phyloP scores from a whole-genome alignment of 2,329 filamentous ascomycete species.

The Metarhizium rileyi region DNA sequence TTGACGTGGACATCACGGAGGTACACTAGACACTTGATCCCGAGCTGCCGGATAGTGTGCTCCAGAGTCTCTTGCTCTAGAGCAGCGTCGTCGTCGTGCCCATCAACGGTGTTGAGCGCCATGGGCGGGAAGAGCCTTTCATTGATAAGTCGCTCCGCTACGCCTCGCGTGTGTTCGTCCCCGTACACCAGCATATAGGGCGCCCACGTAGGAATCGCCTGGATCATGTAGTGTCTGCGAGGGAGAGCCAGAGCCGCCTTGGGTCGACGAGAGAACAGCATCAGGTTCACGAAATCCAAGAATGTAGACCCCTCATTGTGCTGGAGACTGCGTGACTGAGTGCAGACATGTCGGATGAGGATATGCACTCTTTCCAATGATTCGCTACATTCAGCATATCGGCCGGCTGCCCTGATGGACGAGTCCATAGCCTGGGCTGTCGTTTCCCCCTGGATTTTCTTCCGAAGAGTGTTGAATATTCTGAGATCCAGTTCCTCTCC shows the following conservation, averaged over 20 bases:
- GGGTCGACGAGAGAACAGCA: constrained; percentile 18
- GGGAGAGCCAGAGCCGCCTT: constrained; percentile 14
- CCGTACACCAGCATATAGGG: constrained; percentile 39
- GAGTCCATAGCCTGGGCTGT: constrained; percentile 36
- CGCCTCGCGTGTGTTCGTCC: constrained; percentile 30
- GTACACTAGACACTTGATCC: constrained; percentile 34
- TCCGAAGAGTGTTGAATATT: constrained; percentile 43
- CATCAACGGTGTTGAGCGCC: constrained; percentile 11
- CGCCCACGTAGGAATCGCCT: constrained; percentile 34
- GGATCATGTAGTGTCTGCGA: constrained; percentile 15
- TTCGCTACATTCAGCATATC: constrained; percentile 39
- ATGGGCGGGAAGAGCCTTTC: constrained; percentile 30
- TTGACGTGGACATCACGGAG: constrained; percentile 37
- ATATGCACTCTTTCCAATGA: constrained; percentile 22
- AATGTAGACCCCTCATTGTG: constrained; percentile 39
- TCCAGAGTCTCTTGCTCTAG: constrained; percentile 5
- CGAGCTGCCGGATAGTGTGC: constrained; percentile 29
- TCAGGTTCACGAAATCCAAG: constrained; percentile 31
- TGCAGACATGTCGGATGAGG: constrained; percentile 33
- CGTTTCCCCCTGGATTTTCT: constrained; percentile 39
- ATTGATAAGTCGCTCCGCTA: constrained; percentile 34
- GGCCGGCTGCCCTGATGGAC: constrained; percentile 46
- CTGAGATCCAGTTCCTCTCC: constrained; percentile 39
- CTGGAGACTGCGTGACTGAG: constrained; percentile 34
- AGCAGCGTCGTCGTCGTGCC: not conserved